Evolutionary conservation across 2,329 filamentous ascomycete genomes (phyloP).

Genomic region (Colletotrichum costaricense): DNA sequence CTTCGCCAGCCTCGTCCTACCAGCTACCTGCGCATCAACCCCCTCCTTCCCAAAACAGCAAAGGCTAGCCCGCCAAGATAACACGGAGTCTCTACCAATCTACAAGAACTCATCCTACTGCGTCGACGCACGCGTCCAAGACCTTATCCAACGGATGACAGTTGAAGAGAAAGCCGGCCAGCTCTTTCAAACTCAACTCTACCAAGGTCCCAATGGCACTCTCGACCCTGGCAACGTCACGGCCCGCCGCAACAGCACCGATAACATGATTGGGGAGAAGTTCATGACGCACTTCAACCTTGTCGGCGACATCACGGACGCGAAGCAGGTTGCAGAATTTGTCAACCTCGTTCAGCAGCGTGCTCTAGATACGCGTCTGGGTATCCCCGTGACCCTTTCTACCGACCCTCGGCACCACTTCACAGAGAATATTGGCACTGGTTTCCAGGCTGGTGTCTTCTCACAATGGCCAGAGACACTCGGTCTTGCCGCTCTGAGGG

Average conservation of each 20-base stretch:
- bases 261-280: slow-evolving; percentile 47
- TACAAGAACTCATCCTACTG: slow-evolving; percentile 49
- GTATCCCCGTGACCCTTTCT: slow-evolving; percentile 60
- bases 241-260: slow-evolving; percentile 41
- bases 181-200: slow-evolving; percentile 55
- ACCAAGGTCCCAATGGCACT: slow-evolving; percentile 38
- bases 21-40: background rate
- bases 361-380: slow-evolving; percentile 57
- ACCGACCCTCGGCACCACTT: slow-evolving; percentile 60
- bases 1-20: slow-evolving; percentile 4
- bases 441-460: slow-evolving; percentile 54
- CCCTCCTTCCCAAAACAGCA: too few relatives aligned
- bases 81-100: background rate
- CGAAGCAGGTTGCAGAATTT: slow-evolving; percentile 48
- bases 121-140: slow-evolving; percentile 58
- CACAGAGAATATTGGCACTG: slow-evolving; percentile 55
- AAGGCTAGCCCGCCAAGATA: background rate
- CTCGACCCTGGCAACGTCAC: slow-evolving; percentile 23
- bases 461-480: slow-evolving; percentile 64
- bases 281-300: slow-evolving; percentile 59
- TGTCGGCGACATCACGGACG: slow-evolving; percentile 54
- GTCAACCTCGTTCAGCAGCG: slow-evolving; percentile 54
- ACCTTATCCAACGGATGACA: slow-evolving; percentile 58
- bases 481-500: slow-evolving; percentile 60
- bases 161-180: slow-evolving; percentile 61